phyloP scores from a whole-genome alignment of 2,329 filamentous ascomycete genomes.

The Juglanconis oblonga region DNA sequence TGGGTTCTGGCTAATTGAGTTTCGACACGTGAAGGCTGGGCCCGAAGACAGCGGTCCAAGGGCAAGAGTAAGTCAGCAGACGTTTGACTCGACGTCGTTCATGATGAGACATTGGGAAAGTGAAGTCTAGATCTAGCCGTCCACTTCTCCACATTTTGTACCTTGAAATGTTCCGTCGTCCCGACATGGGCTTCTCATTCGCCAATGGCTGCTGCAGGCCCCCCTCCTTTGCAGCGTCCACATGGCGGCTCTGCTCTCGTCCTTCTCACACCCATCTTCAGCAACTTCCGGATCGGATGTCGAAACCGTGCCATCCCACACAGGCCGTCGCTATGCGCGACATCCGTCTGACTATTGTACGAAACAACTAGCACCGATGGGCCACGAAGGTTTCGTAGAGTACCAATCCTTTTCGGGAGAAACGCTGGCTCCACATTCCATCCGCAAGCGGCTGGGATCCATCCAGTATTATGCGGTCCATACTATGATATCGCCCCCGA shows the following conservation, averaged over 20 bases:
- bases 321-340: neutral
- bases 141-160: neutral
- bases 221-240: neutral
- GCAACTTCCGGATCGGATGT: too few species aligned
- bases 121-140: neutral
- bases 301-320: neutral
- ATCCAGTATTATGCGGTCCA: neutral
- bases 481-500: neutral
- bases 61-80: too few species aligned
- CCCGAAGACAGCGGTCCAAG: too few species aligned
- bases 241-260: constrained; percentile 1
- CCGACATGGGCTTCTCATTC: neutral
- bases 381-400: neutral
- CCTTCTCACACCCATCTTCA: neutral
- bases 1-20: neutral
- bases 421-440: too few species aligned
- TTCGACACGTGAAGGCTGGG: too few species aligned
- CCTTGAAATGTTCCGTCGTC: neutral
- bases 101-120: neutral
- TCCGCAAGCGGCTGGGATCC: too few species aligned
- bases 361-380: neutral
- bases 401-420: too few species aligned
- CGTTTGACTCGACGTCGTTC: too few species aligned
- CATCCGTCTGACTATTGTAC: neutral
- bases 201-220: neutral